Base-by-base conservation (phyloP, 768 basidiomycete genomes). In the Suillus clintonianus region DNA sequence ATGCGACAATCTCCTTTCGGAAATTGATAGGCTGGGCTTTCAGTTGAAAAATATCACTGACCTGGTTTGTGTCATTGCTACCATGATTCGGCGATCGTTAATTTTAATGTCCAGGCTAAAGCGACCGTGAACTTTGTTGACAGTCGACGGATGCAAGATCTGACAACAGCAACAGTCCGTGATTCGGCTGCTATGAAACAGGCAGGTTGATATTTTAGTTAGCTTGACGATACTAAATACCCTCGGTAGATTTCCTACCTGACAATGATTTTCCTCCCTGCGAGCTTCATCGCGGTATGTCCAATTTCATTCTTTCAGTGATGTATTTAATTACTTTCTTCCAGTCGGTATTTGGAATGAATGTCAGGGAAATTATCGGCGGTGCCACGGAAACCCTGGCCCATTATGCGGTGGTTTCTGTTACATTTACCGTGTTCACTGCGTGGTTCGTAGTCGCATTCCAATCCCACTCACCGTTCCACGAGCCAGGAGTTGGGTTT, bases 201-300 rank as follows among this genome's bases (percentile, higher is more conserved):
- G 69, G 72, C 70, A 34, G n/a, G 66, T 47, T 17, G 9, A 5
- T 17, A 34, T 27, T 30, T 1, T 47, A 50, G 37, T 42, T 34
- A 53, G 30, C 24, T 32, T 30, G 24, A 11, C 27, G 24, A 41
- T 7, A 34, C 48, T 70, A 14, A 73, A 13, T n/a, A 36, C 14
- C 3, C 17, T 37, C 32, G 14, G 62, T 81, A 86, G 70, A 79
- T 88, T 34, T 76, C 82, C 0, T 86, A 85, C 62, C 70, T 89
- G 8, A 82, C 86, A 0, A 84, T 85, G 83, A 62, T 84, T 34
- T 89, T 86, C 71, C 77, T 88, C 22, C 86, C 87, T 1, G 81
- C 83, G 10, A 76, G 80, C 13, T 85, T 84, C 39, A 13, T 76
- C 1, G 60, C 75, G 24, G 74, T 75, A 65, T 8, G 75, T 65